These are phyloP conservation scores for Crithidia brevicula DNA, from an alignment of 208 protist species.

Conservation along the genomic window DNA sequence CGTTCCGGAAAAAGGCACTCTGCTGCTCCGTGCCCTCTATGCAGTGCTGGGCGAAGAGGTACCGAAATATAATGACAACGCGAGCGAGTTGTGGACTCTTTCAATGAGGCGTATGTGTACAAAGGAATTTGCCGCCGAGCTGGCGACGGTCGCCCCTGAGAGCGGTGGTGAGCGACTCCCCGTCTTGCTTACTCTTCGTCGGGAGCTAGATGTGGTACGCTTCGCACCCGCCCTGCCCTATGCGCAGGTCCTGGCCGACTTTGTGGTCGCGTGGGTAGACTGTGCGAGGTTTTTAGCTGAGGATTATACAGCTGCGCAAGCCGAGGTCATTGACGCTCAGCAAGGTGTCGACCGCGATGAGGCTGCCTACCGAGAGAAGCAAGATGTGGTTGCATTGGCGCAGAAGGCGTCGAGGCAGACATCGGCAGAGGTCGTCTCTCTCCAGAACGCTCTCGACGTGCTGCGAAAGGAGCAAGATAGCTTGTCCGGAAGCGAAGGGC, in stretches of 20 bases:
- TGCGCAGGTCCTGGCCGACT: conserved; percentile 55
- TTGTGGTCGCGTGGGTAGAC: conserved; percentile 57
- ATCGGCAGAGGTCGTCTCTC: conserved; percentile 13
- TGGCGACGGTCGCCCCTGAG: conserved; percentile 32
- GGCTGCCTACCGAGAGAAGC: conserved; percentile 1
- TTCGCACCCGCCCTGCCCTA: conserved; percentile 52
- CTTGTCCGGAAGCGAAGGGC: conserved; percentile 35
- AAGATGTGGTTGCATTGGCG: conserved; percentile 18
- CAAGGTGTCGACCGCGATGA: conserved; percentile 4
- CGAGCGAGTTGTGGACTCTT: conserved; percentile 59
- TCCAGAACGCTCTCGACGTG: conserved; percentile 24
- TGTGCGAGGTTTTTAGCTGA: conserved; percentile 16
- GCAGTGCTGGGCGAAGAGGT: conserved; percentile 67
- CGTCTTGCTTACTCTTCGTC: conserved; percentile 30
- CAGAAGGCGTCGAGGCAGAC: conserved; percentile 12
- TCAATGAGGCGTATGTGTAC: conserved; percentile 52
- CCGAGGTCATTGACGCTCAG: conserved; percentile 4
- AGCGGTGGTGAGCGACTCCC: conserved; percentile 1
- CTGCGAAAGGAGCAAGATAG: conserved; percentile 37
- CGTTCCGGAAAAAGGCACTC: conserved; percentile 42
- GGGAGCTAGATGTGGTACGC: conserved; percentile 51
- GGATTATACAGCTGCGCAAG: conserved; percentile 14
- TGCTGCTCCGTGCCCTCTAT: conserved; percentile 63
- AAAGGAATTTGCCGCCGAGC: conserved; percentile 37
- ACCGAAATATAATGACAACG: conserved; percentile 33